phyloP scores from a whole-genome alignment of 495 filamentous ascomycete species.

The Podospora conica region DNA sequence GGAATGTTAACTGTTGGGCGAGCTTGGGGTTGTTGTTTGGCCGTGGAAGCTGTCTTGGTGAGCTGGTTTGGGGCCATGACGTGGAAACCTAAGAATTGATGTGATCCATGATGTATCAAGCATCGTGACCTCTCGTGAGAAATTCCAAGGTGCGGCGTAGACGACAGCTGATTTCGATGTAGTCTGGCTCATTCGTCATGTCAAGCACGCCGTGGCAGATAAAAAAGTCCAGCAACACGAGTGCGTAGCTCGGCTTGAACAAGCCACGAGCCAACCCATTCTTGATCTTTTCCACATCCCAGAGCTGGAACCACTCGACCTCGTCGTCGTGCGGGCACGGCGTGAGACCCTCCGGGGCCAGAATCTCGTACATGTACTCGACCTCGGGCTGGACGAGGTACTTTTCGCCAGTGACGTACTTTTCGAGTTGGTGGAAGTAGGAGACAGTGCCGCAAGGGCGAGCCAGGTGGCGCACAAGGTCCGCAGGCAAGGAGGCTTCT shows the following conservation, averaged over 20 bases:
- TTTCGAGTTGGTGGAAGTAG: slow-evolving; percentile 33
- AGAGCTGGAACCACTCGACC: slow-evolving; percentile 44
- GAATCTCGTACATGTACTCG: slow-evolving; percentile 47
- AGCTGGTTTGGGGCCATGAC: too few relatives aligned
- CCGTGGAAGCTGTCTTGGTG: too few relatives aligned
- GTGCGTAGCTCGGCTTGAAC: slow-evolving; percentile 51
- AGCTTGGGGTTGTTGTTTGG: too few relatives aligned
- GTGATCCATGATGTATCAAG: too few relatives aligned
- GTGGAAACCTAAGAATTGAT: too few relatives aligned
- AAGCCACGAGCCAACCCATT: slow-evolving; percentile 35
- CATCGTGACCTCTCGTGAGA: slow-evolving; percentile 2
- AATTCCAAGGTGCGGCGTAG: slow-evolving; percentile 44
- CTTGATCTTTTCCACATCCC: slow-evolving; percentile 43
- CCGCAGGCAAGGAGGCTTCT: slow-evolving; percentile 43
- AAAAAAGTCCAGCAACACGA: slow-evolving; percentile 50
- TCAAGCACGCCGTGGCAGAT: slow-evolving; percentile 49
- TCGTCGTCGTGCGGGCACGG: slow-evolving; percentile 47
- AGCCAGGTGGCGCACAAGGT: slow-evolving; percentile 25
- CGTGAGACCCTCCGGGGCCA: slow-evolving; percentile 32
- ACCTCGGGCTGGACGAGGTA: slow-evolving; percentile 39
- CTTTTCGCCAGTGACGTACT: slow-evolving; percentile 46
- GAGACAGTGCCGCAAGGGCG: slow-evolving; percentile 35
- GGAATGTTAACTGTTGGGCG: too few relatives aligned
- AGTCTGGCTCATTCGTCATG: slow-evolving; percentile 44
- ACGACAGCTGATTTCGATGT: slow-evolving; percentile 42